phyloP scores from a whole-genome alignment of 2,329 filamentous ascomycete genomes.

The Ascochyta clinopodiicola region DNA sequence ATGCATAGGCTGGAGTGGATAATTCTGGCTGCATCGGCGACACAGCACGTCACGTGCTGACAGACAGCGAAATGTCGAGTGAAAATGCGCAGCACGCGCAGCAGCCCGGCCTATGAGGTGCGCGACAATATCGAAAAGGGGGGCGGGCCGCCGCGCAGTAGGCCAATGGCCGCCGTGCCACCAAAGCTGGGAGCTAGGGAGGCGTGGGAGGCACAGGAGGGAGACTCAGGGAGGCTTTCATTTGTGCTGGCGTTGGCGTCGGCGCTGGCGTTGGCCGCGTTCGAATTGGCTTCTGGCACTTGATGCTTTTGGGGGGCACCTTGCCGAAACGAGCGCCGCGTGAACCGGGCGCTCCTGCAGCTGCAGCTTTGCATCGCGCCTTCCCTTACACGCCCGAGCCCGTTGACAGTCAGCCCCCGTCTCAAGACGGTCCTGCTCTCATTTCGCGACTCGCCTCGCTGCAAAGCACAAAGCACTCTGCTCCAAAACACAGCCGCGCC shows the following conservation, averaged over 20 bases:
- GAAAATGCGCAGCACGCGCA: conserved; percentile 15
- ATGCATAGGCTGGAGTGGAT: conserved; percentile 25
- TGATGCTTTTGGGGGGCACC: conserved; percentile 1
- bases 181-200: conserved; percentile 2
- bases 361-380: conserved; percentile 27
- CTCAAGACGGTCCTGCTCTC: conserved; percentile 30
- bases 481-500: conserved; percentile 18
- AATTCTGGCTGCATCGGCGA: conserved; percentile 21
- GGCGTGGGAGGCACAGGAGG: no score
- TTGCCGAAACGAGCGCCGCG: conserved; percentile 13
- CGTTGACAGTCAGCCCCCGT: conserved; percentile 35
- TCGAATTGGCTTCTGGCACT: conserved; percentile 8
- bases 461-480: conserved; percentile 10
- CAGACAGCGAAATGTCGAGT: conserved; percentile 6
- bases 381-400: conserved; percentile 32
- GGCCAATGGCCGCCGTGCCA: conserved; percentile 28
- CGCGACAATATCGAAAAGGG: conserved; percentile 38
- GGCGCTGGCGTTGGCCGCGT: conserved; percentile 1
- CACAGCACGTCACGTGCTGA: conserved; percentile 31
- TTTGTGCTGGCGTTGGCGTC: background rate
- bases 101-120: conserved; percentile 17
- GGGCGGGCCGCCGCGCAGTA: conserved; percentile 18
- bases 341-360: conserved; percentile 30
- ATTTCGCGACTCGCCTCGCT: conserved; percentile 31
- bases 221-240: background rate